Base-by-base conservation (phyloP, 495 filamentous ascomycete genomes). In the Penicillium samsonianum region DNA sequence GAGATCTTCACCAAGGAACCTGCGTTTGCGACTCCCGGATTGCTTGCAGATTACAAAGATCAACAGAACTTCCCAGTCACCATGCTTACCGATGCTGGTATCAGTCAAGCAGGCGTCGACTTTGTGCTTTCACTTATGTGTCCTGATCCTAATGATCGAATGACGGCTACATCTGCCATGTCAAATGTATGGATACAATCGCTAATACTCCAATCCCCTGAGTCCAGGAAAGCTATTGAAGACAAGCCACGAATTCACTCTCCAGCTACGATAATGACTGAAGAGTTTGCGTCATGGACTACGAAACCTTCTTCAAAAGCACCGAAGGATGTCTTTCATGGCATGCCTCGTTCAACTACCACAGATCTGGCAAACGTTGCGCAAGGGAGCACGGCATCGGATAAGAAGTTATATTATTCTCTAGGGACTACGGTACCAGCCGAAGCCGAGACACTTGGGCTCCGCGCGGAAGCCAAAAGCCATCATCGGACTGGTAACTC, bases 1-100 rank as follows among this genome's bases (percentile, higher is more conserved):
- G 38, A 56, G 20, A 53, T 65, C 14, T 33, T 59, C 8, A 63
- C 64, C 23, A 55, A 60, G 28, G 43, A 38, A 31, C 45, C 35
- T 14, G 38, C 37, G 23, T 60, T 60, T 26, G 30, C 23, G 2
- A 42, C n/a, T 16, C 31, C 8, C 2, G 44, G 1, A 9, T 30
- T 19, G 20, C 44, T 59, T 26, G 25, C 50, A 23, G 12, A 3
- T 9, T 59, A 59, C n/a, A 42, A 37, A 9, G n/a, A 6, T 7
- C 14, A 50, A 6, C 23, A 50, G 37, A 16, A 43, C 1, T 60
- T 60, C 17, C 58, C 58, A 22, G 23, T 11, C 7, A 14, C 20
- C 12, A 9, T 46, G 26, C 58, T 60, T 5, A 26, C 20, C 5
- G 38, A 55, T 28, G 45, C 45, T 10, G 49, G 45, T 14, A 26